Base-by-base conservation (phyloP, 2,329 filamentous ascomycete genomes). In the Microsporum canis region DNA sequence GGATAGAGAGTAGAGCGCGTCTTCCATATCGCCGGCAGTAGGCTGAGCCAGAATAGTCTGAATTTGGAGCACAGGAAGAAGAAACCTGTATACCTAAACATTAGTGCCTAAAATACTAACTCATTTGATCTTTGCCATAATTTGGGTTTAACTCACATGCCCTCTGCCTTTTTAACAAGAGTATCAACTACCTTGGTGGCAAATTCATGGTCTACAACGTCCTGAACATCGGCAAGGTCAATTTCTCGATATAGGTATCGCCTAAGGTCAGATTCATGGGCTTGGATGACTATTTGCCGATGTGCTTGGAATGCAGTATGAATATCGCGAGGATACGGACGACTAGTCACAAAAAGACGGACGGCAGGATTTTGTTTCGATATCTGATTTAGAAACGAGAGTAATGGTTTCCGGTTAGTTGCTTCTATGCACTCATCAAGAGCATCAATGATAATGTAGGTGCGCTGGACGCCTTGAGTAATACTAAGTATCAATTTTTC, bases 21-120 rank as follows among this genome's bases (percentile, higher is more conserved):
- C 56, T 29, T 58, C 56, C 10, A 58, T 58, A 36, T 58, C 56
- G 6, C 56, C 56, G 34, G 56, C 34, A 27, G 56, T 58, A 38
- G 56, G 56, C 36, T 58, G 34, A 10, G 33, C 38, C 14, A 58
- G 36, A 38, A 58, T 39, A 14, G 56, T 58, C n/a, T 36, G 33
- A n/a, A 43, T 58, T 14, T 58, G 56, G 5, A 58, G 36, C 41
- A 58, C 56, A 23, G 56, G 23, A 23, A 58, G 56, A 5, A 58
- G 56, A 39, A 58, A 58, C 56, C 56, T 58, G 31, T 43, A 58
- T 43, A 29, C 12, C 6, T 6, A 39, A 39, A 6, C 33, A 43
- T 31, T 17, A 58, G 3, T 27, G 7, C 12, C 27, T 5, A 31
- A n/a, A n/a, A 58, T 6, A 43, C 27, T 7, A 39, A 14, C 23